Conservation (phyloP, 139 green algal species). For the Chlorella sorokiniana region DNA sequence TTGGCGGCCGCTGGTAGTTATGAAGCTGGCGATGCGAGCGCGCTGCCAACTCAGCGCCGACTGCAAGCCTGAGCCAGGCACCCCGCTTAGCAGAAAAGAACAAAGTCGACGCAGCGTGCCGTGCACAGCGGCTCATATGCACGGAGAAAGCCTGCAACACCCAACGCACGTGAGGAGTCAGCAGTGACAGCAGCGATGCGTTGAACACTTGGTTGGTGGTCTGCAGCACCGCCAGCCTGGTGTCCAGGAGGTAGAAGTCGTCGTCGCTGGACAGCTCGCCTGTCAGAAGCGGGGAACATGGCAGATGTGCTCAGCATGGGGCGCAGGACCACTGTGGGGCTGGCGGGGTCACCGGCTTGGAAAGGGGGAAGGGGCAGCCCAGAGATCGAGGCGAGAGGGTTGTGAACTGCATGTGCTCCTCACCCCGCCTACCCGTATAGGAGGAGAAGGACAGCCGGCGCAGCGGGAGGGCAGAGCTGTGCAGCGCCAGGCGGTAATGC, state of each 20-base stretch:
- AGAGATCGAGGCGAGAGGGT: no score
- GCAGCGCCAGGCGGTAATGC: slow-evolving; percentile 56
- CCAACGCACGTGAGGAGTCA: slow-evolving; percentile 28
- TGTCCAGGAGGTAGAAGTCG: slow-evolving; percentile 64
- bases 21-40: slow-evolving; percentile 59
- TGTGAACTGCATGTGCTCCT: no score
- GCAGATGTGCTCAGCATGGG: neutral
- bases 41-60: slow-evolving; percentile 62
- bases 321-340: neutral
- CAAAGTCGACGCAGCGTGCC: no score
- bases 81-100: no score
- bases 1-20: slow-evolving; percentile 45
- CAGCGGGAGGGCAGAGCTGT: slow-evolving; percentile 14
- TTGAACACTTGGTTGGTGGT: slow-evolving; percentile 66
- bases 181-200: slow-evolving; percentile 41
- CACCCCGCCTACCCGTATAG: slow-evolving; percentile 61
- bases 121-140: no score
- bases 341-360: no score
- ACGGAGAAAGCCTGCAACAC: no score
- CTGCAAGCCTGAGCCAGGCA: neutral
- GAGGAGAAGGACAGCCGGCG: slow-evolving; percentile 56
- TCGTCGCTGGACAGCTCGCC: slow-evolving; percentile 46
- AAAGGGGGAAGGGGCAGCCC: no score
- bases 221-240: slow-evolving; percentile 57
- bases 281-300: neutral